Evolutionary conservation across 1,284 basidiomycete genomes (phyloP).

Genomic region (Rhodotorula sp.): DNA sequence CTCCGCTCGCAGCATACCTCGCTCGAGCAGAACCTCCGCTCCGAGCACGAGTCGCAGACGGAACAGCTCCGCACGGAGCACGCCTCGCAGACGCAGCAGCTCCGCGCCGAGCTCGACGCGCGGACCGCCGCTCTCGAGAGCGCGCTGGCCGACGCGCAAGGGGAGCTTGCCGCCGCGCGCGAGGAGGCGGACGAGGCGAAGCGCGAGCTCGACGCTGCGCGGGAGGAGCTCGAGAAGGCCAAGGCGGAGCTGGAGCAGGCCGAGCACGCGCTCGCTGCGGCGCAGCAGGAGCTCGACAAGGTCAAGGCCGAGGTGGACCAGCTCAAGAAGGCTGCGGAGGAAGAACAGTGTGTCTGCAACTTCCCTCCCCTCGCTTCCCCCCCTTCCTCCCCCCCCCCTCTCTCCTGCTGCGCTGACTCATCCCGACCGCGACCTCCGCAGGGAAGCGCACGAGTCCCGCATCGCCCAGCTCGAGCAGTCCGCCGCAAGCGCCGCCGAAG

Average conservation of each 20-base stretch:
- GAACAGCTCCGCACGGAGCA: background rate
- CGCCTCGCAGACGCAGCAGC: constrained; percentile 1
- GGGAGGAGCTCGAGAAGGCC: too few relatives aligned
- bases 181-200: too few relatives aligned
- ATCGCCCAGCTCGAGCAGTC: background rate
- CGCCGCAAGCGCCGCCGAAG: background rate
- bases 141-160: background rate
- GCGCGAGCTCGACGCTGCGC: background rate
- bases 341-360: background rate
- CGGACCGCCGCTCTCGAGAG: background rate
- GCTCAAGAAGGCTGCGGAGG: background rate
- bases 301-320: background rate
- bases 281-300: background rate
- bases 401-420: background rate
- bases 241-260: too few relatives aligned
- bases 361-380: too few relatives aligned
- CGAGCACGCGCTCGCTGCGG: background rate
- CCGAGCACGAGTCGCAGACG: background rate
- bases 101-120: background rate
- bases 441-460: background rate
- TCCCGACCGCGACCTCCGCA: too few relatives aligned
- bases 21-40: background rate
- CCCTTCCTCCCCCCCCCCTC: background rate
- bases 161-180: background rate
- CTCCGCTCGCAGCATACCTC: background rate